These are phyloP conservation scores for Plenodomus lindquistii DNA, from an alignment of 2,329 filamentous ascomycete genomes.

Conservation along the genomic window DNA sequence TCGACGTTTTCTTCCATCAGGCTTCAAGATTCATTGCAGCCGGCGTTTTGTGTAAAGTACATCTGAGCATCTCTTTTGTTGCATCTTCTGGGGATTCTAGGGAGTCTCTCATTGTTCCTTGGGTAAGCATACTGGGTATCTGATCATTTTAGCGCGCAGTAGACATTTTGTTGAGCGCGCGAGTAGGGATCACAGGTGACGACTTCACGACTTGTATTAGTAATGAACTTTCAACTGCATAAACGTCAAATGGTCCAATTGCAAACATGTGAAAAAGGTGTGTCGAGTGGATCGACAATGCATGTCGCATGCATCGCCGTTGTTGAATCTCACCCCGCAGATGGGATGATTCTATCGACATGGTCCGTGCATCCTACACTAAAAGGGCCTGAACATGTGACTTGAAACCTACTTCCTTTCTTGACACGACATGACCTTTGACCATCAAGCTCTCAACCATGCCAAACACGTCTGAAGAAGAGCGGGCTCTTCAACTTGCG, in stretches of 20 bases:
- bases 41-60: background rate
- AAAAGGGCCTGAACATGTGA: slow-evolving; percentile 18
- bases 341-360: too few relatives aligned
- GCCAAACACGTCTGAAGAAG: slow-evolving; percentile 32
- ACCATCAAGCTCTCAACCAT: slow-evolving; percentile 21
- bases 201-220: background rate
- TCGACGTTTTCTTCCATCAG: background rate
- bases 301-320: background rate
- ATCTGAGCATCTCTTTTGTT: background rate
- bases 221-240: background rate
- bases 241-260: background rate
- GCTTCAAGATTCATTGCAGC: background rate
- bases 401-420: slow-evolving; percentile 17
- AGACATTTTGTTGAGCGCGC: background rate
- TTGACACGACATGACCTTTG: slow-evolving; percentile 19
- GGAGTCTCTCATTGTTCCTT: background rate
- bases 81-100: background rate
- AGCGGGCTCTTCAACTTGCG: slow-evolving; percentile 36
- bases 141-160: background rate
- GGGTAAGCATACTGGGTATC: background rate
- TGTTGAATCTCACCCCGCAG: too few relatives aligned
- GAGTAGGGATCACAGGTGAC: background rate
- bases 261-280: background rate
- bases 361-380: too few relatives aligned
- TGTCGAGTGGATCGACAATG: background rate